Conservation (phyloP, 441 rosid species). For the Dalechampia spathulata region DNA sequence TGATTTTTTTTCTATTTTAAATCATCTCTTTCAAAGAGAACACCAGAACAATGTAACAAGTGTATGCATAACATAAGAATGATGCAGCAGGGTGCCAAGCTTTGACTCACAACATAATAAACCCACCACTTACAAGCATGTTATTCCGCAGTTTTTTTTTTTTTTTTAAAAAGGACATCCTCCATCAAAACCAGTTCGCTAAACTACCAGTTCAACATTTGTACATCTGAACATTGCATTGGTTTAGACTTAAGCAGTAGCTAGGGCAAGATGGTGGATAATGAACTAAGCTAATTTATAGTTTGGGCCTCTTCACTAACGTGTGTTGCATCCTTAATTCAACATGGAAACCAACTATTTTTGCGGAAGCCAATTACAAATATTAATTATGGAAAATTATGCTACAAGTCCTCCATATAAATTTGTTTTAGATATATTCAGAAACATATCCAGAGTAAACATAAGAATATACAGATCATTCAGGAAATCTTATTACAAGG, state of each 20-base stretch:
- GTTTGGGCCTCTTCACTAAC: background rate
- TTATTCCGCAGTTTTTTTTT: too few relatives aligned
- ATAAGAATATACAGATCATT: constrained; percentile 11
- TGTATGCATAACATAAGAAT: background rate
- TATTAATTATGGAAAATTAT: background rate
- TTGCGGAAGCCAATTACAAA: too few relatives aligned
- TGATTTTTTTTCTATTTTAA: too few relatives aligned
- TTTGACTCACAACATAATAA: background rate
- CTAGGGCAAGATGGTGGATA: background rate
- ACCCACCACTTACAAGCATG: background rate
- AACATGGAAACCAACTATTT: background rate
- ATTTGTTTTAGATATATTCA: background rate
- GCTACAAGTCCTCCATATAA: background rate
- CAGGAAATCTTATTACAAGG: constrained; percentile 16
- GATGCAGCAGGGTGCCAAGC: too few relatives aligned
- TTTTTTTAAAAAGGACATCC: background rate
- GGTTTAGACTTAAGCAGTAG: background rate
- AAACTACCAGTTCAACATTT: background rate
- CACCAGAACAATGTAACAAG: too few relatives aligned
- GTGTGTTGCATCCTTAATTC: background rate
- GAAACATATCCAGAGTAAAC: constrained; percentile 11
- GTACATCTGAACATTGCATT: background rate
- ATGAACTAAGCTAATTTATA: background rate
- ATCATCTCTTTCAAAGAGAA: too few relatives aligned
- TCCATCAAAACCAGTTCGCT: background rate